These are phyloP conservation scores for Xylariaceae sp. DNA, from an alignment of 2,329 filamentous ascomycete genomes.

Conservation along the genomic window DNA sequence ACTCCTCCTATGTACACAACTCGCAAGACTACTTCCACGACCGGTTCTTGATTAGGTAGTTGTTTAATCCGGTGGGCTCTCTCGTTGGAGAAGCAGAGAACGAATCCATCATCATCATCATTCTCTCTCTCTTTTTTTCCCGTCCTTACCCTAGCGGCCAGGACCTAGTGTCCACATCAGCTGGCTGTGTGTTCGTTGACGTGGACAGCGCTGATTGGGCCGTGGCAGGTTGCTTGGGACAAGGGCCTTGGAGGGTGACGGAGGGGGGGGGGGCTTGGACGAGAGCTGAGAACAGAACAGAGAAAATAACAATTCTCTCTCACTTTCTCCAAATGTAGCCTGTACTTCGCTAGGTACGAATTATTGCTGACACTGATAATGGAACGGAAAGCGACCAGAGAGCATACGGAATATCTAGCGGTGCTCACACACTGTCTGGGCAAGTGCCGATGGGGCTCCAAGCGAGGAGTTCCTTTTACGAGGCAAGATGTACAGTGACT, in stretches of 20 bases:
- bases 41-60: constrained; percentile 24
- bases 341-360: neutral
- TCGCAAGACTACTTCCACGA: constrained; percentile 11
- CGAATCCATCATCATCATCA: too few species aligned
- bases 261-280: constrained; percentile 28
- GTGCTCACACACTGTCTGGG: constrained; percentile 9
- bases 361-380: neutral
- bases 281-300: constrained; percentile 17
- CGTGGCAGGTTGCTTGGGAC: constrained; percentile 18
- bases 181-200: constrained; percentile 30
- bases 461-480: neutral
- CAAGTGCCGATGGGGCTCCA: constrained; percentile 20
- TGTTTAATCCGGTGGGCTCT: constrained; percentile 17
- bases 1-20: too few species aligned
- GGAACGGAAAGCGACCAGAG: neutral
- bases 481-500: neutral
- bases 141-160: constrained; percentile 18
- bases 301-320: neutral
- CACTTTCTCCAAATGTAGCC: neutral
- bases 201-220: constrained; percentile 33
- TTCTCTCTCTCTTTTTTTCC: constrained; percentile 12
- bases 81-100: constrained; percentile 14
- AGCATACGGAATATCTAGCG: too few species aligned
- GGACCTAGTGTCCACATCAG: constrained; percentile 25
- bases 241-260: constrained; percentile 26